A percentile compares a stretch with the other conserved stretches of the same genome.
These are phyloP conservation scores for Ceratocystis diversiconidia DNA, from an alignment of 2,329 filamentous ascomycete species.

Conservation along the genomic window DNA sequence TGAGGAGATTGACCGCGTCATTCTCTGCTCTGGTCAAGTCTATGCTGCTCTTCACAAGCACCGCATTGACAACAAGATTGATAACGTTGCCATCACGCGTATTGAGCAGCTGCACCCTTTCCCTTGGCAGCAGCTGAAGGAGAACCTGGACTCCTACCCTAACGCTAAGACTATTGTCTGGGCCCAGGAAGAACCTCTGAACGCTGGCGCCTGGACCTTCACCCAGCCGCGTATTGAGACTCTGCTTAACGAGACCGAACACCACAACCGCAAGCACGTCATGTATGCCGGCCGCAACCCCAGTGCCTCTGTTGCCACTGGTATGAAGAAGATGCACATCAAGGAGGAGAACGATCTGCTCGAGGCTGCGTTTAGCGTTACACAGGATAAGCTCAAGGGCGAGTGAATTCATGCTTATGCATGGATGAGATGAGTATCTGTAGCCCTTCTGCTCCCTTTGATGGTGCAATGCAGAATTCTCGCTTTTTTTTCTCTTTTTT, in stretches of 20 bases:
- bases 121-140: constrained; percentile 92
- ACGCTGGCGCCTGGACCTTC: constrained; percentile 93
- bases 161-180: constrained; percentile 97
- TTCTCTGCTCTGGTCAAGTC: constrained; percentile 90
- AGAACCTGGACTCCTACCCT: constrained; percentile 92
- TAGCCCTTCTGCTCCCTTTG: background rate
- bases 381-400: constrained; percentile 56
- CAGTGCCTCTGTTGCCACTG: constrained; percentile 85
- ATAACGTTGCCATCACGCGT: constrained; percentile 85
- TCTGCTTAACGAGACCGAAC: constrained; percentile 76
- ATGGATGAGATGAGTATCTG: background rate
- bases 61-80: constrained; percentile 71
- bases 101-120: constrained; percentile 98
- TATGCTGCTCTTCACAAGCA: constrained; percentile 84
- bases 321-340: constrained; percentile 71
- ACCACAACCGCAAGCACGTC: constrained; percentile 89
- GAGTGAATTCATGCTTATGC: constrained; percentile 30
- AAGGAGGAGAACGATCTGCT: constrained; percentile 87
- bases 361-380: constrained; percentile 48
- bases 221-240: constrained; percentile 97
- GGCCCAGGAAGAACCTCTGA: constrained; percentile 94
- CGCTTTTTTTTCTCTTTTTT: background rate
- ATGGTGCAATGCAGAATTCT: background rate
- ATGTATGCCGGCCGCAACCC: constrained; percentile 94
- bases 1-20: constrained; percentile 83